These are phyloP conservation scores for Botrytis medusae DNA, from an alignment of 2,329 filamentous ascomycete species.

Conservation along the genomic window DNA sequence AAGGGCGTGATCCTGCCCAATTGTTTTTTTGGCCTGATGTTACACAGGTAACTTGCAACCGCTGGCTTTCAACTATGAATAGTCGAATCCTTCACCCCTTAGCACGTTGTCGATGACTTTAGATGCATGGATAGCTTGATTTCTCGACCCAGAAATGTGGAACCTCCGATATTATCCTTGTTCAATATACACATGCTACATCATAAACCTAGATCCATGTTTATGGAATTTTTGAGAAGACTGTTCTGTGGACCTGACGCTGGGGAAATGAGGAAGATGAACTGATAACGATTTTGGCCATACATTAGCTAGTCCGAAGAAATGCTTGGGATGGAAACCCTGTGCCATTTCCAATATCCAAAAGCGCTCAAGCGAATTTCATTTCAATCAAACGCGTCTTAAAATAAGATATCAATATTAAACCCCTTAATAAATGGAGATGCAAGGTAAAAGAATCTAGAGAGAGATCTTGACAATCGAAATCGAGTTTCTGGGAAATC, in stretches of 20 bases:
- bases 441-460: background rate
- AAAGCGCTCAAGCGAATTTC: background rate
- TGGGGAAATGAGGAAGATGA: conserved; percentile 17
- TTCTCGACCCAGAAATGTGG: conserved; percentile 11
- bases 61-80: background rate
- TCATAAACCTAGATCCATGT: conserved; percentile 8
- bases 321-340: background rate
- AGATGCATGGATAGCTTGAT: conserved; percentile 12
- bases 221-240: conserved; percentile 2
- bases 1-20: background rate
- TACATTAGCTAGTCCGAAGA: background rate
- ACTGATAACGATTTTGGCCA: conserved; percentile 16
- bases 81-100: conserved; percentile 1
- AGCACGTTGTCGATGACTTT: background rate
- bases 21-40: background rate
- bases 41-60: conserved; percentile 8
- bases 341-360: conserved; percentile 2
- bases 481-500: background rate
- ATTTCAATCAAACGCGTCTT: conserved; percentile 1
- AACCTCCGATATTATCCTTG: conserved; percentile 2
- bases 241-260: background rate
- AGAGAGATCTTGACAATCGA: background rate
- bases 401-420: background rate
- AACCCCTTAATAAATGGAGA: background rate
- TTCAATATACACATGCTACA: background rate